Evolutionary conservation across 2,329 filamentous ascomycete genomes (phyloP), one percentile per base, ranked within the genome.

Genomic region (Hypomyces rosellus): DNA sequence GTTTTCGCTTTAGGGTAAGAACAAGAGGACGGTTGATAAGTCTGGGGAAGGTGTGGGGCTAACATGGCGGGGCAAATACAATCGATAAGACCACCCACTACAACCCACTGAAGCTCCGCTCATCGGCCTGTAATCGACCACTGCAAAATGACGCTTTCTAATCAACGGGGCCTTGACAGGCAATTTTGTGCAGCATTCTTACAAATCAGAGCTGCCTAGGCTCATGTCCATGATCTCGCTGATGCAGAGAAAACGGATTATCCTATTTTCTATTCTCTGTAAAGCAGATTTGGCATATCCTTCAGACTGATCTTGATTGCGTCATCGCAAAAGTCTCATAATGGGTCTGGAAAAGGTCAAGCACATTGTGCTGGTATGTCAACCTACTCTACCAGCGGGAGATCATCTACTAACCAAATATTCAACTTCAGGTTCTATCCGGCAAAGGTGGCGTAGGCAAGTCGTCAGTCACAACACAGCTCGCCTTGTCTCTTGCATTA

Each of bases 381-480:
- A 45, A 30, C 39, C 50, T 12, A 34, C 38, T 48, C 44, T 51
- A 40, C 16, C 9, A 4, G n/a, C 22, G 22, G 9, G 30, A 12
- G n/a, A 3, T n/a, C 13, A 12, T n/a, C 13, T 14, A 11, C 15
- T 20, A n/a, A 47, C 16, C 2, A n/a, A 14, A 34, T 25, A 36
- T 18, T 4, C 16, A 20, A 12, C 34, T 20, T 13, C 39, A 82
- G 79, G 79, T 92, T 55, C 85, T 99, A 44, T 97, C 93, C 12
- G 93, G 93, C 61, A 99, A 99, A 78, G 93, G 93, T 63, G 93
- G 93, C 60, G 93, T 99, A 16, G 93, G 93, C 52, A 99, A 99
- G 75, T 97, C 92, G 40, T 96, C 90, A 47, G 85, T 96, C n/a
- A 97, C 93, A 1, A 95, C 92, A 1, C 93, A 99, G 68, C 84